Evolutionary conservation across 441 rosid species (phyloP), one percentile per base, ranked within the genome.

Genomic region (Adansonia rubrostipa): DNA sequence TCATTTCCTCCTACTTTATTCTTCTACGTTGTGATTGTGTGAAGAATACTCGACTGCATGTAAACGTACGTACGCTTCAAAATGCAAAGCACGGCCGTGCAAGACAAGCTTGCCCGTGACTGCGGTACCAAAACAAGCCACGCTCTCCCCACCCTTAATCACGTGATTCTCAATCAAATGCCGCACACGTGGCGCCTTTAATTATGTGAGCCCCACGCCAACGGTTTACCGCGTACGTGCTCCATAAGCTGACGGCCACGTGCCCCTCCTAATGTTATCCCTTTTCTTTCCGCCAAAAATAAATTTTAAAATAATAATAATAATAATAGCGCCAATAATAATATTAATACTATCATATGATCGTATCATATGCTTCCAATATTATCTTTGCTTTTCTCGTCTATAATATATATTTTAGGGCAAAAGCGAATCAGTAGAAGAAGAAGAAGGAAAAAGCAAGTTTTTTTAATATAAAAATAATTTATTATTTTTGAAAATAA

Each of bases 181-280:
- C 74, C 80, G 4, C 63, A 53, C 80, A 71, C 86, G 77, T 71
- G 86, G 75, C 62, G 0, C 9, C 1, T 19, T 66, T 45, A 9
- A 1, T 44, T 8, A 1, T 66, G 20, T 14, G 79, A 54, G 51
- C 11, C 78, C 78, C 80, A 66, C 74, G 15, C 19, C 50, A 66
- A 74, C 73, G 15, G 5, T 19, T 5, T 53, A 47, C 44, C 4
- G 6, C 5, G 9, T n/a, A 51, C 71, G 73, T 74, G 58, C 13
- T 45, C 74, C 72, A 71, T 75, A 58, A 20, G 76, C 14, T 74
- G 50, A n/a, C 24, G 5, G 81, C 81, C 81, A 80, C 78, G 78
- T 65, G 78, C 19, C 53, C 20, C 54, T 11, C 8, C 10, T 53
- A 5, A 1, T 48, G 14, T 15, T 28, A 6, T 14, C 28, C 44